Evolutionary conservation across 2,329 filamentous ascomycete genomes (phyloP).

Genomic region (Colletotrichum neosansevieriae): DNA sequence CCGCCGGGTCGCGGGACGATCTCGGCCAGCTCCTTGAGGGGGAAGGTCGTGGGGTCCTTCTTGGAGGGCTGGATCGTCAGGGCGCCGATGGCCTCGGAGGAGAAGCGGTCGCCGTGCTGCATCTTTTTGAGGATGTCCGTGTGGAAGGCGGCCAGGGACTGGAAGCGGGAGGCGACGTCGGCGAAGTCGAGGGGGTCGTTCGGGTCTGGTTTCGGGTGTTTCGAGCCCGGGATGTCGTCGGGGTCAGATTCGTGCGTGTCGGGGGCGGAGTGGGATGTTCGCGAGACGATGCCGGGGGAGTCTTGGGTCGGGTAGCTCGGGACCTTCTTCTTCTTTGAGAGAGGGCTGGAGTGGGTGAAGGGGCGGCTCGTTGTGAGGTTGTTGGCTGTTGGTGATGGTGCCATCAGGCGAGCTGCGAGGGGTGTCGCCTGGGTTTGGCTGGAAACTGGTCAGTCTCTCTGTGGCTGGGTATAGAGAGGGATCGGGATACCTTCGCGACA

Average conservation of each 20-base stretch:
- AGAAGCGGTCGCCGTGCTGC: conserved; percentile 63
- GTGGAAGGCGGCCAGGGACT: conserved; percentile 57
- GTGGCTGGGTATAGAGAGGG: background rate
- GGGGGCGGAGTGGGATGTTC: conserved; percentile 41
- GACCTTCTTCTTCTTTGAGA: conserved; percentile 55
- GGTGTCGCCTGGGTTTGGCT: conserved; percentile 20
- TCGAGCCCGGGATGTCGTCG: conserved; percentile 38
- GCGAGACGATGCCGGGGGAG: conserved; percentile 38
- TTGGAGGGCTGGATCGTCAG: conserved; percentile 55
- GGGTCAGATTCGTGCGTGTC: conserved; percentile 43
- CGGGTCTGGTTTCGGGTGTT: conserved; percentile 50
- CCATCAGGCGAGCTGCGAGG: conserved; percentile 26
- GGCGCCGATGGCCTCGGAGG: conserved; percentile 61
- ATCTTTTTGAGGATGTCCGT: conserved; percentile 55
- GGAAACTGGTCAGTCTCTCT: background rate
- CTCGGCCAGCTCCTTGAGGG: conserved; percentile 67
- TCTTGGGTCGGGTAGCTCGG: conserved; percentile 40
- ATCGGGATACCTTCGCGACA: conserved; percentile 16
- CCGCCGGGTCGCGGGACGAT: conserved; percentile 61
- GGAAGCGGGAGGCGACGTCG: conserved; percentile 59
- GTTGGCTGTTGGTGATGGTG: background rate
- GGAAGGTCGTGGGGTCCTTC: conserved; percentile 50
- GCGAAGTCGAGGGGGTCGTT: conserved; percentile 63
- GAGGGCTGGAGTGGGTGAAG: conserved; percentile 47
- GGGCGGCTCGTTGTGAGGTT: conserved; percentile 40